These are phyloP conservation scores for Scytalidium lignicola DNA, from an alignment of 2,329 filamentous ascomycete species.

Conservation along the genomic window DNA sequence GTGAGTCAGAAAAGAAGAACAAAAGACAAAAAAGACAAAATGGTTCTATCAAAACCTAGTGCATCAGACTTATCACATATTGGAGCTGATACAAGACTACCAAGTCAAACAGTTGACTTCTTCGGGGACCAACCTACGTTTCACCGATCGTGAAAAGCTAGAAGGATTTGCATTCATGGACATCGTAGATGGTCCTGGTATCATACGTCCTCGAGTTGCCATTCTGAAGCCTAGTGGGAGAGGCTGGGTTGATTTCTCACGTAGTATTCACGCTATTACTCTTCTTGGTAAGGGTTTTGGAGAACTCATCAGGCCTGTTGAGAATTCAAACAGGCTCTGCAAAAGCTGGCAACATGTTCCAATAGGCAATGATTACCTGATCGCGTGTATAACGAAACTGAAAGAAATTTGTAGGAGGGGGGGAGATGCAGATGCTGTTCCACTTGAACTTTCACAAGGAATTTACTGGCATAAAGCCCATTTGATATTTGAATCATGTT, in stretches of 20 bases:
- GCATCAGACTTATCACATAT: not conserved
- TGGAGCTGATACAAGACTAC: too few relatives aligned
- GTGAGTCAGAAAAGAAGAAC: too few relatives aligned
- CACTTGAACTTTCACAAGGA: constrained; percentile 10
- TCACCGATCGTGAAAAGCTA: too few relatives aligned
- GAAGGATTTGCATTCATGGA: constrained; percentile 9
- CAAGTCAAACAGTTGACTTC: too few relatives aligned
- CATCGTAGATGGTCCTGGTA: not conserved
- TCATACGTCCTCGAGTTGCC: not conserved
- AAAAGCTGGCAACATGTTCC: constrained; percentile 1
- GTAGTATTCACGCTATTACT: constrained; percentile 7
- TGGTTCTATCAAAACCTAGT: constrained; percentile 7
- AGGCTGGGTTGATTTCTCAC: constrained; percentile 3
- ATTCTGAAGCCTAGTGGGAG: constrained; percentile 1
- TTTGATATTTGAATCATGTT: constrained; percentile 14
- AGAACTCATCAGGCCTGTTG: constrained; percentile 5
- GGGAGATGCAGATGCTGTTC: constrained; percentile 8
- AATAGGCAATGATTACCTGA: constrained; percentile 4
- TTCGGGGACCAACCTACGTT: too few relatives aligned
- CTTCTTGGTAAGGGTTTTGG: constrained; percentile 6
- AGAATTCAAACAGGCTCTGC: constrained; percentile 2
- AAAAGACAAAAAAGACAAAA: too few relatives aligned
- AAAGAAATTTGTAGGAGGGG: constrained; percentile 18
- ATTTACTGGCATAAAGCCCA: constrained; percentile 14
- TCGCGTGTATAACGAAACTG: not conserved